phyloP scores from a whole-genome alignment of 768 basidiomycete genomes.

The Kwoniella newhampshirensis region DNA sequence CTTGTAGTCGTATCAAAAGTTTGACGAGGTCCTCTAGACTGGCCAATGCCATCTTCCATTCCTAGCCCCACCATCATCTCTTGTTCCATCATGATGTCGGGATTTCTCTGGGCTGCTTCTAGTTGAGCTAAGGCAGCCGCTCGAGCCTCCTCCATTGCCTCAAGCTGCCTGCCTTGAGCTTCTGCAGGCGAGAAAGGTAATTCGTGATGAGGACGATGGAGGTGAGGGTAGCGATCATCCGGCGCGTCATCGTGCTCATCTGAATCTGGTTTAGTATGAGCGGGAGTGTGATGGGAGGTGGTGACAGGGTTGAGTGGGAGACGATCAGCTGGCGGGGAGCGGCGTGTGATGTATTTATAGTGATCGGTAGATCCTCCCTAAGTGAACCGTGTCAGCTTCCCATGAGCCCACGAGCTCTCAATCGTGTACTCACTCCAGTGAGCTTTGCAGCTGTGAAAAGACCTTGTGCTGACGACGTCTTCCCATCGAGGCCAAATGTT shows the following conservation, averaged over 20 bases:
- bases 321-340: constrained; percentile 8
- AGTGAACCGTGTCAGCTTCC: constrained; percentile 9
- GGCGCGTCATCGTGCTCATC: constrained; percentile 1
- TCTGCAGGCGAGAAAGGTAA: constrained; percentile 35
- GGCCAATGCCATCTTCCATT: background rate
- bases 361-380: too few relatives aligned
- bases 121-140: constrained; percentile 34
- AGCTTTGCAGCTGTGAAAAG: background rate
- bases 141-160: constrained; percentile 36
- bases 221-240: constrained; percentile 12
- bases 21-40: constrained; percentile 33
- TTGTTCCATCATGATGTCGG: constrained; percentile 9
- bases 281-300: background rate
- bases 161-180: constrained; percentile 34
- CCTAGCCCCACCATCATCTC: constrained; percentile 11
- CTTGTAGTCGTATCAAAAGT: constrained; percentile 45
- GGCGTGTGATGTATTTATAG: constrained; percentile 13
- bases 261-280: constrained; percentile 24
- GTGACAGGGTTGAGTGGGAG: constrained; percentile 7
- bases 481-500: constrained; percentile 34
- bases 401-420: background rate
- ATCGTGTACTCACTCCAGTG: background rate
- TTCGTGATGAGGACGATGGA: constrained; percentile 42
- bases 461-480: background rate
- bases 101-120: constrained; percentile 27